Evolutionary conservation across 2,329 filamentous ascomycete species (phyloP), one percentile per base, ranked within the genome.

Genomic region (Nothopassalora personata): DNA sequence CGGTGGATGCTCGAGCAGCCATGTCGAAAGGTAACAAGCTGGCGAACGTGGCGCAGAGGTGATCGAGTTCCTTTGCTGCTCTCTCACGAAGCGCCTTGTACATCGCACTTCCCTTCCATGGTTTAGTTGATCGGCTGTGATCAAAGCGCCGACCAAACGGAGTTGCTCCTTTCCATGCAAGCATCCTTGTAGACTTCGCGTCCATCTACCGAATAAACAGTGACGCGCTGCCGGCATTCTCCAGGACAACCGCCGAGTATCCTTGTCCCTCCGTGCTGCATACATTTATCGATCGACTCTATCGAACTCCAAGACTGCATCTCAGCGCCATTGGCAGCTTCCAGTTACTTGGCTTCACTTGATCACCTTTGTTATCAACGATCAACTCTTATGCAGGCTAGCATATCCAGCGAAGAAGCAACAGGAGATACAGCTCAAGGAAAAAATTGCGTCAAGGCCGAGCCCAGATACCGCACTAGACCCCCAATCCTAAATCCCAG

Each of bases 1-100:
- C 77, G 30, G 73, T 69, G 50, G 64, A 67, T 13, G 63, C 57
- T 47, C 57, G 58, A 53, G 36, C 52, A 5, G 59, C 61, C 61
- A 61, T 63, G 47, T 59, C 57, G 49, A 30, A 49, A 10, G 47
- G 48, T 5, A 58, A 43, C 30, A 58, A 55, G 55, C 60, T 55
- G 36, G 58, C 59, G 54, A 68, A 66, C 1, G 55, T 53, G 28
- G 60, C 57, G 51, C 62, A 66, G 27, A 63, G 47, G 10, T 65
- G 56, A 50, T 62, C 54, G 45, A 64, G 53, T 10, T 54, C 51
- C 23, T 45, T n/a, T 51, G 62, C 56, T 46, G 62, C 66, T 30
- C 66, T 61, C 23, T 59, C 28, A 49, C 58, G 61, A 15, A 67
- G 59, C 45, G 56, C 48, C 31, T 45, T 36, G 56, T 62, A 68